A percentile compares a stretch with the other conserved stretches of the same genome.
These are phyloP conservation scores for Colletotrichum somersetense DNA, from an alignment of 2,329 filamentous ascomycete genomes.

Conservation along the genomic window DNA sequence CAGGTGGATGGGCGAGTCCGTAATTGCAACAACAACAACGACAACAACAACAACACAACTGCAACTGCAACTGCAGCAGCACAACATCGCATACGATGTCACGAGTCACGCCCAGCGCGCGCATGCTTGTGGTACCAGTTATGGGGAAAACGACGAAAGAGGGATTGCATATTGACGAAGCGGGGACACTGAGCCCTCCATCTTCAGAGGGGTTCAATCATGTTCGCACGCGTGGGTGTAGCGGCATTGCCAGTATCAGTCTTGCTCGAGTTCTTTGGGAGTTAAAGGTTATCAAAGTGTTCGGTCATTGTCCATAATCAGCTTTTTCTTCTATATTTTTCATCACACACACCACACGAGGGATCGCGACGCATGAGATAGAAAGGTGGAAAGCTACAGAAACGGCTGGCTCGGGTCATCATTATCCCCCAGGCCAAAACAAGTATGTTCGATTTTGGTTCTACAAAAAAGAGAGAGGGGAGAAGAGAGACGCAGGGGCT, in stretches of 20 bases:
- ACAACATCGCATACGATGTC: slow-evolving; percentile 32
- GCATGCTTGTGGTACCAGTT: slow-evolving; percentile 23
- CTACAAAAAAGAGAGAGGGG: not conserved
- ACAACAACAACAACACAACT: not conserved
- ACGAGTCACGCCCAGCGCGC: slow-evolving; percentile 34
- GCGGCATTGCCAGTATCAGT: slow-evolving; percentile 34
- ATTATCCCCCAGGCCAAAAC: slow-evolving; percentile 8
- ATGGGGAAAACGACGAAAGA: slow-evolving; percentile 28
- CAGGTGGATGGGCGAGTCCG: slow-evolving; percentile 85
- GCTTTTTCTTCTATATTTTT: slow-evolving; percentile 27
- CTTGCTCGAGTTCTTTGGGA: slow-evolving; percentile 38
- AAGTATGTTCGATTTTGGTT: slow-evolving; percentile 9
- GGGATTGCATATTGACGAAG: slow-evolving; percentile 41
- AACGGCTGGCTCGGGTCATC: slow-evolving; percentile 25
- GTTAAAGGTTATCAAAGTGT: slow-evolving; percentile 36
- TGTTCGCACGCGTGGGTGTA: slow-evolving; percentile 31
- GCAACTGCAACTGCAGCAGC: not conserved
- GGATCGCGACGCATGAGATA: slow-evolving; percentile 40
- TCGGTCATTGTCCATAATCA: slow-evolving; percentile 40
- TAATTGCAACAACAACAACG: slow-evolving; percentile 43
- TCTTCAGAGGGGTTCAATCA: slow-evolving; percentile 36
- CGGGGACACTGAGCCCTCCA: slow-evolving; percentile 20
- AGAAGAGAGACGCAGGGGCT: not conserved
- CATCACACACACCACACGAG: slow-evolving; percentile 25
- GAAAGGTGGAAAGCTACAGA: slow-evolving; percentile 40